Percentiles rank a stretch among this genome's conserved stretches.
These are phyloP conservation scores for Rhizopogon vinicolor DNA, from an alignment of 768 basidiomycete species.

Conservation along the genomic window DNA sequence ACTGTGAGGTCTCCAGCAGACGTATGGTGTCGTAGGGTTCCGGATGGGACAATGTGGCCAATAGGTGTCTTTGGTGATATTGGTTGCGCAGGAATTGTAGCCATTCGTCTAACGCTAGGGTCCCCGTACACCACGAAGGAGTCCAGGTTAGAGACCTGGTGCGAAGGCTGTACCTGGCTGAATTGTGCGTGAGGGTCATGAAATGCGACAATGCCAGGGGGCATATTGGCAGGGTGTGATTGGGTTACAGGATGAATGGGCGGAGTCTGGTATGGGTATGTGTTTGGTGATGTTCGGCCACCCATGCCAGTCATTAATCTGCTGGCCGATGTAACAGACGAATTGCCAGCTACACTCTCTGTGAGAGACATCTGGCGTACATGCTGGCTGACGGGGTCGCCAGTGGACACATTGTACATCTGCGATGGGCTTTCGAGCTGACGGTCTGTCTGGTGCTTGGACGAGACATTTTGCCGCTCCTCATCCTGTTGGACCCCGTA, in stretches of 20 bases:
- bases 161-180: slow-evolving; percentile 6
- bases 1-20: neutral
- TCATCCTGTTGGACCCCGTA: slow-evolving; percentile 16
- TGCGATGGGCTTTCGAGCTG: neutral
- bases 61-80: slow-evolving; percentile 7
- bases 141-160: slow-evolving; percentile 12
- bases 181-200: neutral
- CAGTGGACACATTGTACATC: neutral
- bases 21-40: neutral
- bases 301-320: slow-evolving; percentile 28
- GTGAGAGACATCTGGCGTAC: slow-evolving; percentile 14
- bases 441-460: slow-evolving; percentile 8
- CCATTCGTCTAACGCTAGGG: neutral
- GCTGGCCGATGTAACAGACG: slow-evolving; percentile 19
- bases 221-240: neutral
- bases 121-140: slow-evolving; percentile 21
- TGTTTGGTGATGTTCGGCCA: slow-evolving; percentile 16
- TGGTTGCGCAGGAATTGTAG: too few species aligned
- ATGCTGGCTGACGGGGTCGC: slow-evolving; percentile 4
- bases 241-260: slow-evolving; percentile 3
- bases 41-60: slow-evolving; percentile 9
- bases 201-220: neutral
- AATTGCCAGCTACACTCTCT: slow-evolving; percentile 11
- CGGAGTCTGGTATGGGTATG: slow-evolving; percentile 24
- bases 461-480: slow-evolving; percentile 4